A percentile compares a stretch with the other conserved stretches of the same genome.
Evolutionary conservation across 164 flowering plant species (phyloP).

Genomic region (Nymphaea colorata): DNA sequence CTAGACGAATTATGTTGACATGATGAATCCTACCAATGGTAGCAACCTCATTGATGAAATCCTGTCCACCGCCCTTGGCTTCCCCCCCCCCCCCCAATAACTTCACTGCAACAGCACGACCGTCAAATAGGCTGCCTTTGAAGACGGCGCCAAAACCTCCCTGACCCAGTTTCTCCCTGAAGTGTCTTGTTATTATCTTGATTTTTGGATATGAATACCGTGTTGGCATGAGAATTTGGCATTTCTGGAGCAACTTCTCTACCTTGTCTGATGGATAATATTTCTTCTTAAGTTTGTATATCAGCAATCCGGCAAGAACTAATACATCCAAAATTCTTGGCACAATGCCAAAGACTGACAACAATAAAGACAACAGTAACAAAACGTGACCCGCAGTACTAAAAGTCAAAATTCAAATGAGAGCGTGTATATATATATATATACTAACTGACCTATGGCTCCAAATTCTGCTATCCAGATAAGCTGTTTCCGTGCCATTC

Average conservation of each 20-base stretch:
- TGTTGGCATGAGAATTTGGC: not conserved
- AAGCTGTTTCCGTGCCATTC: no score
- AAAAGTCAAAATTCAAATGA: no score
- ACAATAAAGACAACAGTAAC: no score
- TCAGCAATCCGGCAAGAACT: no score
- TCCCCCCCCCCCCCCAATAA: no score
- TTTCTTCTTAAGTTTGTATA: no score
- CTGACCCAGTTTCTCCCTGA: not conserved
- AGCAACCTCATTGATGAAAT: not conserved
- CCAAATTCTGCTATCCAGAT: no score
- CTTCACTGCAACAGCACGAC: not conserved
- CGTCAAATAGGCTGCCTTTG: not conserved
- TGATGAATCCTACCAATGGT: conserved; percentile 21
- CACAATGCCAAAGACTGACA: no score
- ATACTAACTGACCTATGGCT: no score
- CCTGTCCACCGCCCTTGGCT: not conserved
- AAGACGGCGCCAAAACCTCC: not conserved
- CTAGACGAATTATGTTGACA: conserved; percentile 23
- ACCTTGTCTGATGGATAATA: not conserved
- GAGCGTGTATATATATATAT: no score
- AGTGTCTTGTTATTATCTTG: not conserved
- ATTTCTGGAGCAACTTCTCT: not conserved
- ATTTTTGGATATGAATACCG: not conserved
- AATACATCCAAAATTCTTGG: no score
- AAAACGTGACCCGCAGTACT: no score